A percentile compares a stretch with the other conserved stretches of the same genome.
Conservation (phyloP, 306 rosid species). For the Prunus salicina region DNA sequence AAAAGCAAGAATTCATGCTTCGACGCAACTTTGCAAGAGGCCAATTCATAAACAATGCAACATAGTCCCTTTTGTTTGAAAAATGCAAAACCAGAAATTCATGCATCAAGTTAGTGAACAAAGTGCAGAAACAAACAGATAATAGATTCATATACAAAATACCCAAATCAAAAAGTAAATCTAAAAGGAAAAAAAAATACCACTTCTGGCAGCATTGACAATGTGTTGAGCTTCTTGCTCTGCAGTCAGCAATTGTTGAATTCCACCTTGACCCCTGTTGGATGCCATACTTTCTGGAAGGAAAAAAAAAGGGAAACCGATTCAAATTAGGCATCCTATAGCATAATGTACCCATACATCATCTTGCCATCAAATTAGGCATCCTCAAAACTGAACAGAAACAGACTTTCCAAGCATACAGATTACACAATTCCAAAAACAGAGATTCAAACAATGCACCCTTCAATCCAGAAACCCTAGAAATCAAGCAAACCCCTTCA, state of each 20-base stretch:
- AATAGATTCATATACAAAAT: neutral
- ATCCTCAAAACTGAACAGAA: too few relatives aligned
- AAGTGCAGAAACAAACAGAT: neutral
- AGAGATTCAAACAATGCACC: too few relatives aligned
- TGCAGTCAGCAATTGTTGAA: conserved; percentile 93
- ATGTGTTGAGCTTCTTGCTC: conserved; percentile 98
- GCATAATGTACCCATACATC: too few relatives aligned
- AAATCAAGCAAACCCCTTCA: too few relatives aligned
- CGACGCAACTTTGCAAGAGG: neutral
- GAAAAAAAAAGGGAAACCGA: too few relatives aligned
- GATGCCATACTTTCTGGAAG: conserved; percentile 67
- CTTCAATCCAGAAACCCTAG: too few relatives aligned
- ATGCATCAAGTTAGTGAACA: neutral
- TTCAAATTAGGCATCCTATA: too few relatives aligned
- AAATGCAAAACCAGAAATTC: neutral
- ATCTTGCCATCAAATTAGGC: too few relatives aligned
- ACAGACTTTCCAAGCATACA: too few relatives aligned
- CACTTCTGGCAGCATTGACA: conserved; percentile 83
- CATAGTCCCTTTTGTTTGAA: neutral
- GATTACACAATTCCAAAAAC: too few relatives aligned
- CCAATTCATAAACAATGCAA: neutral
- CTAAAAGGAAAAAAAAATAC: conserved; percentile 28
- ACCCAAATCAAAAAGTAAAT: neutral
- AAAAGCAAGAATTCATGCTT: conserved; percentile 1
- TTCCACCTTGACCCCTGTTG: conserved; percentile 85